Evolutionary conservation across 2,329 filamentous ascomycete genomes (phyloP).

Genomic region (Trichocomaceae sp.): DNA sequence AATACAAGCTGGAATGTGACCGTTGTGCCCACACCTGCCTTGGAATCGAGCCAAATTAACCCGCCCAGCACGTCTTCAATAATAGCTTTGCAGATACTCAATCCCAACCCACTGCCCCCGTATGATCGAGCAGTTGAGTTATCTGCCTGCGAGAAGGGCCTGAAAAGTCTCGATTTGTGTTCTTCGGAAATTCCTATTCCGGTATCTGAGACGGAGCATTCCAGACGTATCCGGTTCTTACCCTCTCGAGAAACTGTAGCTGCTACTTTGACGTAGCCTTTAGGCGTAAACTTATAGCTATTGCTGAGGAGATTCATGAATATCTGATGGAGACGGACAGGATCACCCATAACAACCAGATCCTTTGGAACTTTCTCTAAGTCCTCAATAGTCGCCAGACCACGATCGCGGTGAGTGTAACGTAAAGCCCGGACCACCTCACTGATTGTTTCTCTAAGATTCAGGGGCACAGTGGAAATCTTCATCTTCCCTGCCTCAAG

Average conservation of each 20-base stretch:
- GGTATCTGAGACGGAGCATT: constrained; percentile 81
- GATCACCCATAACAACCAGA: constrained; percentile 72
- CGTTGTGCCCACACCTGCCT: constrained; percentile 54
- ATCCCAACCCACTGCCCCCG: constrained; percentile 80
- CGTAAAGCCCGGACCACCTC: constrained; percentile 58
- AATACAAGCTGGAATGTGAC: constrained; percentile 80
- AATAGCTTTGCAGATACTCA: constrained; percentile 91
- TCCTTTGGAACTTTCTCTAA: constrained; percentile 54
- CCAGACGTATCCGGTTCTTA: constrained; percentile 63
- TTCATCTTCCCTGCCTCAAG: constrained; percentile 82
- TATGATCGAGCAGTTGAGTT: constrained; percentile 85
- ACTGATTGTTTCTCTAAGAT: constrained; percentile 60
- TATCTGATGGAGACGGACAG: constrained; percentile 75
- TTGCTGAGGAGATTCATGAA: constrained; percentile 77
- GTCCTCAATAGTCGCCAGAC: constrained; percentile 56
- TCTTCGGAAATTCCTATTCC: constrained; percentile 79
- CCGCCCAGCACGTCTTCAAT: constrained; percentile 90
- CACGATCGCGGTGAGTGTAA: constrained; percentile 57
- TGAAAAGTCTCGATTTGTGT: constrained; percentile 77
- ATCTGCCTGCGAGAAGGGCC: constrained; percentile 89
- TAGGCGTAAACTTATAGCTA: constrained; percentile 87
- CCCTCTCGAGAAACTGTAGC: constrained; percentile 67
- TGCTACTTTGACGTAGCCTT: constrained; percentile 76
- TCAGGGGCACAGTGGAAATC: constrained; percentile 75
- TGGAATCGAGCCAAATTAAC: constrained; percentile 72